phyloP scores from a whole-genome alignment of 2,329 filamentous ascomycete genomes.

The Penicillium decumbens region DNA sequence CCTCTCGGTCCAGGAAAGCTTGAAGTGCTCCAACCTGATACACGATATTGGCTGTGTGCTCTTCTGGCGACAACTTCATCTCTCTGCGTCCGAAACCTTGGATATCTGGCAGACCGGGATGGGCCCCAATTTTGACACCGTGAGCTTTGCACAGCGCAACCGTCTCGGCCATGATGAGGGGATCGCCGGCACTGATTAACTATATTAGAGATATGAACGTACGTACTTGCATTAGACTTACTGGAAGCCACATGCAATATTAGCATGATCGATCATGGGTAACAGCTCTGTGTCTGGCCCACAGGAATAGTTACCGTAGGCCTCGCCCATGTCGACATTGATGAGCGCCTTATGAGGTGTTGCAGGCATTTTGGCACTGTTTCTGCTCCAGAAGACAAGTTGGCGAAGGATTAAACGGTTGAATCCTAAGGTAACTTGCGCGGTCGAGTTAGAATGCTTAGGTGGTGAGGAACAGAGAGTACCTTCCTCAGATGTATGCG shows the following conservation, averaged over 20 bases:
- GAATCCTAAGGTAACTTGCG: too few species aligned
- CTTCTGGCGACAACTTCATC: constrained; percentile 55
- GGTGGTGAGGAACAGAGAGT: too few species aligned
- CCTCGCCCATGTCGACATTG: constrained; percentile 48
- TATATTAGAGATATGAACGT: not conserved
- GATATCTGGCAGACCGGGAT: constrained; percentile 62
- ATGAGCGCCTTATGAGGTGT: constrained; percentile 40
- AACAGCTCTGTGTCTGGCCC: constrained; percentile 60
- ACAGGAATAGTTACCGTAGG: constrained; percentile 45
- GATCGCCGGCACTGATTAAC: constrained; percentile 48
- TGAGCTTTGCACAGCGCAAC: constrained; percentile 56
- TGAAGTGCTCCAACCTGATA: constrained; percentile 55
- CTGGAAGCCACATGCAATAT: constrained; percentile 59
- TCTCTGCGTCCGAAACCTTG: constrained; percentile 61
- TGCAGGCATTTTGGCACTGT: too few species aligned
- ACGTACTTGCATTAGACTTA: not conserved
- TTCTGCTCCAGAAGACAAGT: too few species aligned
- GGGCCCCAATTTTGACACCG: constrained; percentile 56
- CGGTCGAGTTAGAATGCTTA: too few species aligned
- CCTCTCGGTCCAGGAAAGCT: not conserved
- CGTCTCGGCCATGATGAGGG: constrained; percentile 60
- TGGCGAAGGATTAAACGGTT: too few species aligned
- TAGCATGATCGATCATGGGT: constrained; percentile 58
- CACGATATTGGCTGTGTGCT: constrained; percentile 54
- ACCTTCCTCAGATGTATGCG: too few species aligned